Percentiles rank a stretch among this genome's conserved stretches.
Conservation (phyloP, 371 early-diverging fungal genomes). For the Syncephalastrum racemosum region DNA sequence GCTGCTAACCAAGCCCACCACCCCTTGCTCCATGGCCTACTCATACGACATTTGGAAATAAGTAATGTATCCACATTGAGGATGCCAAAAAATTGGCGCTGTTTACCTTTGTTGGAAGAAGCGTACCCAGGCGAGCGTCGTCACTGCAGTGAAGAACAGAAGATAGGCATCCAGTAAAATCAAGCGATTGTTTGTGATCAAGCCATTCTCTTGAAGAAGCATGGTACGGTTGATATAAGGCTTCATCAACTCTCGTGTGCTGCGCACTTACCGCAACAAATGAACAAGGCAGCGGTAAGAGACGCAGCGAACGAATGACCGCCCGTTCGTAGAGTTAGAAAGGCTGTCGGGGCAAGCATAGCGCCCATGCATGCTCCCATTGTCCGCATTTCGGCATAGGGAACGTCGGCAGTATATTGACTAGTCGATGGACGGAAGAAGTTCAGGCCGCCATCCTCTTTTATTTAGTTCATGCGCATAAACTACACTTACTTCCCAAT, state of each 20-base stretch:
- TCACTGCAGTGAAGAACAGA: conserved; percentile 78
- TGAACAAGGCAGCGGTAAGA: conserved; percentile 64
- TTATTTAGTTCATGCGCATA: background rate
- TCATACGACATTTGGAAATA: background rate
- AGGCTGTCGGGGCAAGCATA: conserved; percentile 78
- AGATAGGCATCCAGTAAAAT: conserved; percentile 91
- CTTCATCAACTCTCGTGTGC: background rate
- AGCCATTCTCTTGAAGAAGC: conserved; percentile 72
- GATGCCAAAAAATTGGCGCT: background rate
- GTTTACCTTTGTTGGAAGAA: conserved; percentile 65
- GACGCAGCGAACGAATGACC: conserved; percentile 72
- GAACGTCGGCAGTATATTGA: conserved; percentile 59
- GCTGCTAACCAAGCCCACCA: conserved; percentile 77
- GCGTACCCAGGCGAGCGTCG: conserved; percentile 74
- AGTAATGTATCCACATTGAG: too few relatives aligned
- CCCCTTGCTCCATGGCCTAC: conserved; percentile 55
- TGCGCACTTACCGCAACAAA: conserved; percentile 63
- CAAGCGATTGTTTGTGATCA: conserved; percentile 86
- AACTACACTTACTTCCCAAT: conserved; percentile 72
- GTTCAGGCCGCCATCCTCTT: background rate
- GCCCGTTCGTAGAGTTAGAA: conserved; percentile 74
- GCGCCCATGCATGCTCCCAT: conserved; percentile 74
- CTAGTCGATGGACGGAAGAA: conserved; percentile 18
- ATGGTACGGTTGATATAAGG: conserved; percentile 12
- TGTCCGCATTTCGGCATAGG: conserved; percentile 83